phyloP scores from a whole-genome alignment of 148 eudicot genomes.

The Spergularia marina region DNA sequence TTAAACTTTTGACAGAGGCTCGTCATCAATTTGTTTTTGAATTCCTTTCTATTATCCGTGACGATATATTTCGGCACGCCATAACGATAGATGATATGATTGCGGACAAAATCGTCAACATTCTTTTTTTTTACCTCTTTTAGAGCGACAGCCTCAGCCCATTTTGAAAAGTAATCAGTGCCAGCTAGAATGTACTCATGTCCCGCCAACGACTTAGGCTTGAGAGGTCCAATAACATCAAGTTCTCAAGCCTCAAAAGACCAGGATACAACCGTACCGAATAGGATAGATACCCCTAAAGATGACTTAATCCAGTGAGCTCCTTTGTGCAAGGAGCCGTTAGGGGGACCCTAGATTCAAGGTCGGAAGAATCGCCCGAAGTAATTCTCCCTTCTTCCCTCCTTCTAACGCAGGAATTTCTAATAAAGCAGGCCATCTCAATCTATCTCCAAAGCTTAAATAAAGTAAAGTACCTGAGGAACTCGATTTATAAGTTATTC shows the following conservation, averaged over 20 bases:
- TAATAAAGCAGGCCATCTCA: too few species aligned
- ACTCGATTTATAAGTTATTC: too few species aligned
- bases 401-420: too few species aligned
- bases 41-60: background rate
- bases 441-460: too few species aligned
- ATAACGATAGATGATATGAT: background rate
- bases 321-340: too few species aligned
- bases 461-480: too few species aligned
- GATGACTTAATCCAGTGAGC: too few species aligned
- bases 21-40: background rate
- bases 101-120: background rate
- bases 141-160: background rate
- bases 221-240: constrained; percentile 3
- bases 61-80: background rate
- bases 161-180: background rate
- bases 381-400: too few species aligned
- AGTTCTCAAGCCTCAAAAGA: background rate
- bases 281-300: too few species aligned
- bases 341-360: too few species aligned
- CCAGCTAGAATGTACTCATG: background rate
- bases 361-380: too few species aligned
- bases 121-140: background rate
- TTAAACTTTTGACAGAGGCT: background rate
- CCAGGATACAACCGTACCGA: background rate
- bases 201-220: background rate